A percentile compares a stretch with the other conserved stretches of the same genome.
Evolutionary conservation across 805 yeast species (phyloP).

Genomic region (Metschnikowia santaceciliae): DNA sequence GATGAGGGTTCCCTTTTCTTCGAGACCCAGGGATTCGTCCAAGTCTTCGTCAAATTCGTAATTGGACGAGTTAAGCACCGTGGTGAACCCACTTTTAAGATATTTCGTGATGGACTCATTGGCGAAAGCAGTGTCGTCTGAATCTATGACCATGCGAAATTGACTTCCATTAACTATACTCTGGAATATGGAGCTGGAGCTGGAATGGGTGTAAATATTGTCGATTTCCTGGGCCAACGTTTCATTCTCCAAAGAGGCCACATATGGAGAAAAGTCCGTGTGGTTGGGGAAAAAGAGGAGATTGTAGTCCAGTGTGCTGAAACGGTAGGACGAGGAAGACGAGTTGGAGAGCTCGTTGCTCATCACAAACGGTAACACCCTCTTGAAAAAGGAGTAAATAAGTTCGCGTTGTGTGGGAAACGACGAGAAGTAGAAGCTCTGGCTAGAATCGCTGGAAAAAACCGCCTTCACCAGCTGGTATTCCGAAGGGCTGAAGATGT

Average conservation of each 20-base stretch:
- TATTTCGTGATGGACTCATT: conserved; percentile 32
- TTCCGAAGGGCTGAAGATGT: conserved; percentile 27
- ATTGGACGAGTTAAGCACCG: conserved; percentile 48
- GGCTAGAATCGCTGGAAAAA: background rate
- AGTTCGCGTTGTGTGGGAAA: conserved; percentile 30
- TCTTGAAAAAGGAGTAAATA: conserved; percentile 23
- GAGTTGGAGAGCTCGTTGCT: conserved; percentile 19
- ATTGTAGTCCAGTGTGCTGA: conserved; percentile 21
- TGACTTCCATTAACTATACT: conserved; percentile 13
- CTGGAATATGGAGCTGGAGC: background rate
- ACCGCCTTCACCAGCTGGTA: background rate
- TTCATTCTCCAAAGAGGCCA: conserved; percentile 5
- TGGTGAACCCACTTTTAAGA: conserved; percentile 59
- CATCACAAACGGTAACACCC: conserved; percentile 27
- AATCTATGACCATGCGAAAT: conserved; percentile 35
- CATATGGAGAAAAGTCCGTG: conserved; percentile 8
- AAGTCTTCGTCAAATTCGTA: conserved; percentile 6
- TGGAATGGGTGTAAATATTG: background rate
- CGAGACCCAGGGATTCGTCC: conserved; percentile 7
- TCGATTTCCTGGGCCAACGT: conserved; percentile 1
- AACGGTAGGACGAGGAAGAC: conserved; percentile 19
- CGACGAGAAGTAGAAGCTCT: conserved; percentile 15
- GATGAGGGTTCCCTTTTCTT: conserved; percentile 21
- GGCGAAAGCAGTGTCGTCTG: conserved; percentile 33
- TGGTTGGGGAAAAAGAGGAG: conserved; percentile 15